Base-by-base conservation (phyloP, 2,329 filamentous ascomycete species). In the Metarhizium brunneum region DNA sequence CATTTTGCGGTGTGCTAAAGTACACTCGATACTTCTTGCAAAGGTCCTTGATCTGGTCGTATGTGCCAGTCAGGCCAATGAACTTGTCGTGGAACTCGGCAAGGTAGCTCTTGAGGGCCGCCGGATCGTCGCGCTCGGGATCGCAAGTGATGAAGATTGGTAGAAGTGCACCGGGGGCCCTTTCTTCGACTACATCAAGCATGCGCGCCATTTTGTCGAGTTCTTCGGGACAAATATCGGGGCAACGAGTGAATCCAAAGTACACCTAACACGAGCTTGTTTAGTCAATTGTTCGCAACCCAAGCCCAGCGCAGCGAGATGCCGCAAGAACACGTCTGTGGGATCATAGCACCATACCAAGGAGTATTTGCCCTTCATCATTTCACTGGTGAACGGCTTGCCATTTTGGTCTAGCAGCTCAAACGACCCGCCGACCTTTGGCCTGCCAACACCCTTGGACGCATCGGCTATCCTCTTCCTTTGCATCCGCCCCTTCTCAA, bases 171-270 rank as follows among this genome's bases (percentile, higher is more conserved):
- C 70, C 70, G 2, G 80, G 77, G 4, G 67, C 65, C 63, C 78
- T 72, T 52, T 74, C 74, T 62, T 84, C 76, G 48, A 86, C 79
- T 6, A 82, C 76, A 68, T 99, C 91, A 67, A 95, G 87, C 83
- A 97, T 96, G 57, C 81, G 80, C n/a, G 92, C 89, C 92, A 99
- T 96, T 78, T 99, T 99, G 76, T 99, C 94, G 65, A 99, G 86
- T 74, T 99, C 94, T 68, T 99, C 94, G 38, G 94, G 94, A 76
- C 94, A 99, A 69, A 99, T 99, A 70, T 99, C 94, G 29, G 94
- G 94, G 70, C 94, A 99, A 72, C 96, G 92, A 8, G 90, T 92
- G 80, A 99, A 99, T 66, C 94, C 94, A 69, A 99, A 99, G 76
- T 99, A 99, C 42, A 97, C 85, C 90, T 94, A 61, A 16, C 13